Evolutionary conservation across 2,329 filamentous ascomycete species (phyloP).

Genomic region (Laburnicola sp.): DNA sequence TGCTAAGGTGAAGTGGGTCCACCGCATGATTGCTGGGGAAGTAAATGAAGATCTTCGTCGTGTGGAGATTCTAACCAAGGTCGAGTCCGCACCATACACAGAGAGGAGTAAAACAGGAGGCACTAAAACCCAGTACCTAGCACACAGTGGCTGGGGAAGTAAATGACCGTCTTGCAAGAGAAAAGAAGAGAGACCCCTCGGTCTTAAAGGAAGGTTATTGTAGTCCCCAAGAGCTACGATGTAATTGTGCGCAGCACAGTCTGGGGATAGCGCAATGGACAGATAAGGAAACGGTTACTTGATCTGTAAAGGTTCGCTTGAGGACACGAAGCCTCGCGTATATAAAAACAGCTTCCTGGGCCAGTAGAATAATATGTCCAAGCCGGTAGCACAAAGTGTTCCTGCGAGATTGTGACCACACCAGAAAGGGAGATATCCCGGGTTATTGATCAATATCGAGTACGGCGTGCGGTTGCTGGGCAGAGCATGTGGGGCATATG

Average conservation of each 20-base stretch:
- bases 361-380: constrained; percentile 16
- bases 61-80: too few species aligned
- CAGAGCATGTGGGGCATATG: constrained; percentile 18
- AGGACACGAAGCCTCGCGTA: constrained; percentile 16
- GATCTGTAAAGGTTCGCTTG: constrained; percentile 11
- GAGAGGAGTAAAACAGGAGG: too few species aligned
- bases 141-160: neutral
- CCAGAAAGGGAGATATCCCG: constrained; percentile 7
- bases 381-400: constrained; percentile 11
- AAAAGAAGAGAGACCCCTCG: neutral
- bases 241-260: neutral
- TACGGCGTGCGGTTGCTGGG: constrained; percentile 3
- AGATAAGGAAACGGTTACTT: constrained; percentile 15
- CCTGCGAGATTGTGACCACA: constrained; percentile 13
- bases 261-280: constrained; percentile 13
- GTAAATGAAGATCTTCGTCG: neutral
- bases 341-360: constrained; percentile 4
- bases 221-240: constrained; percentile 4
- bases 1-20: constrained; percentile 17
- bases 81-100: too few species aligned
- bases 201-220: constrained; percentile 16
- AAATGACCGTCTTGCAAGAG: neutral
- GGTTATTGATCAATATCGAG: constrained; percentile 28
- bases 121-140: too few species aligned
- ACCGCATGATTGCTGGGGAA: constrained; percentile 24